These are phyloP conservation scores for Aspergillus piperis DNA, from an alignment of 2,329 filamentous ascomycete species.

Conservation along the genomic window DNA sequence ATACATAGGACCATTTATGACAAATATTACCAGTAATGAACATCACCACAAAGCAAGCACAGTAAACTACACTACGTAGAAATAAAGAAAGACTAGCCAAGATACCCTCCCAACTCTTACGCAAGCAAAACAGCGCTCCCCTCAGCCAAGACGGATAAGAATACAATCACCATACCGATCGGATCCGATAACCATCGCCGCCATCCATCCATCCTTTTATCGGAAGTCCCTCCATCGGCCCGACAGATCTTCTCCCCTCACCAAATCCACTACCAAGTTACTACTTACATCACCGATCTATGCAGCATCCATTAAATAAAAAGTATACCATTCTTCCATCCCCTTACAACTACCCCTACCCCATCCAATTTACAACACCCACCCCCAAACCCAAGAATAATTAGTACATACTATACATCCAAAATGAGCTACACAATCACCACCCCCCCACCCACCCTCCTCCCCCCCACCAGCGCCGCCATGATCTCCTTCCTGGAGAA, in stretches of 20 bases:
- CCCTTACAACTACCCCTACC: neutral
- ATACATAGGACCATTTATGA: too few species aligned
- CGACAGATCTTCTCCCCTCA: too few species aligned
- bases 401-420: too few species aligned
- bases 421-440: constrained; percentile 38
- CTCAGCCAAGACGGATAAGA: too few species aligned
- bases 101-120: too few species aligned
- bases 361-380: neutral
- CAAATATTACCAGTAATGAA: neutral
- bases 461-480: constrained; percentile 26
- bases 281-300: constrained; percentile 7
- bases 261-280: too few species aligned
- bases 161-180: neutral
- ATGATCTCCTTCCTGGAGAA: constrained; percentile 37
- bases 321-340: too few species aligned
- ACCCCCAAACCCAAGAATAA: neutral
- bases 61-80: neutral
- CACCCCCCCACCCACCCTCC: constrained; percentile 24
- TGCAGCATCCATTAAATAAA: neutral
- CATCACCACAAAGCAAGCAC: too few species aligned
- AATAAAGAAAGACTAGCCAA: neutral
- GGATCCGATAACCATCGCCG: neutral
- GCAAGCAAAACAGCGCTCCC: too few species aligned
- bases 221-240: constrained; percentile 10
- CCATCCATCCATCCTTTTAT: neutral